Conservation (phyloP, 1,284 basidiomycete species). For the Ustilago hordei region DNA sequence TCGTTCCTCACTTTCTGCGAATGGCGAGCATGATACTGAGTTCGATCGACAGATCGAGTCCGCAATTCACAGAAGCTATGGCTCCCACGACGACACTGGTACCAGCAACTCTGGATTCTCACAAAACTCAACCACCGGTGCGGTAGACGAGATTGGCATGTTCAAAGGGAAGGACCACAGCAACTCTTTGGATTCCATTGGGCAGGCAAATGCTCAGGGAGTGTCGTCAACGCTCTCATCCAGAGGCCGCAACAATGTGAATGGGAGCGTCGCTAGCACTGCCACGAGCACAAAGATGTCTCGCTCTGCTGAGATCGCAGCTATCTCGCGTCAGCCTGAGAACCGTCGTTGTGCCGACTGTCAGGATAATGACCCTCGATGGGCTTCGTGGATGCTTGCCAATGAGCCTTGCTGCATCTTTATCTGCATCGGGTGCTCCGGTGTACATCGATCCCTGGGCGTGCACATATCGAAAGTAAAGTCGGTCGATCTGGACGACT, state of each 20-base stretch:
- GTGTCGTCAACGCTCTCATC: slow-evolving; percentile 12
- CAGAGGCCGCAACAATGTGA: slow-evolving; percentile 4
- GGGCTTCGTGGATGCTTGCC: slow-evolving; percentile 70
- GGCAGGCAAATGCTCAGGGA: neutral
- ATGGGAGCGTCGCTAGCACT: slow-evolving; percentile 17
- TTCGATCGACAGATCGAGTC: slow-evolving; percentile 63
- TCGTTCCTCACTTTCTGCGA: slow-evolving; percentile 10
- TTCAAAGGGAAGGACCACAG: slow-evolving; percentile 13
- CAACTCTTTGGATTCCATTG: neutral
- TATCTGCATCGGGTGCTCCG: slow-evolving; percentile 73
- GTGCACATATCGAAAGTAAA: slow-evolving; percentile 73
- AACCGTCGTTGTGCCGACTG: slow-evolving; percentile 72
- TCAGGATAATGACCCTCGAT: slow-evolving; percentile 69
- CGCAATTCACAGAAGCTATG: slow-evolving; percentile 56
- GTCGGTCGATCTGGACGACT: slow-evolving; percentile 72
- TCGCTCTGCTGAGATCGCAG: slow-evolving; percentile 62
- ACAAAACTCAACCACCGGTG: slow-evolving; percentile 1
- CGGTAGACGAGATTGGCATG: slow-evolving; percentile 34
- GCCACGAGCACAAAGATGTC: slow-evolving; percentile 36
- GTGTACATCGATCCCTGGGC: slow-evolving; percentile 72
- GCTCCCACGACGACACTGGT: slow-evolving; percentile 29
- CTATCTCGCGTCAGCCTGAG: slow-evolving; percentile 67
- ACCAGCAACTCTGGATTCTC: slow-evolving; percentile 29
- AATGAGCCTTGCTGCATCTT: slow-evolving; percentile 69
- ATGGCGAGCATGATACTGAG: slow-evolving; percentile 40